Conservation (phyloP, 1,284 basidiomycete species). For the Kalmanozyma brasiliensis region DNA sequence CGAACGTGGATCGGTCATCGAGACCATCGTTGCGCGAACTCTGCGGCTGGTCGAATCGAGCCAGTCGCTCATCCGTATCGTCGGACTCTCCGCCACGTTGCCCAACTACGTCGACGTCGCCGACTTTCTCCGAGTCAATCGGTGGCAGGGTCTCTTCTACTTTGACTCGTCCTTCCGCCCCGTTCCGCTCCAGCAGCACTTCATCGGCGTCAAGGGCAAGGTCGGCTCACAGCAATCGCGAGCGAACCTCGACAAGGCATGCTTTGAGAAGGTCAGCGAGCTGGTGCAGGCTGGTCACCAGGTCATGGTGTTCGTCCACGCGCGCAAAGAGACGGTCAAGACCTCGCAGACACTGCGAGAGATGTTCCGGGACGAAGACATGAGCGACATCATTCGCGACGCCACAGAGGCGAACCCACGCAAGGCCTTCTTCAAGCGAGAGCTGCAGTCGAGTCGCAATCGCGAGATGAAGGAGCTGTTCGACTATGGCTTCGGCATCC, state of each 20-base stretch:
- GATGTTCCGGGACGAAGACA: constrained; percentile 79
- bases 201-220: constrained; percentile 95
- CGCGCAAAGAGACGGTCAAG: constrained; percentile 97
- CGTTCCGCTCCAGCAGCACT: constrained; percentile 96
- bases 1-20: constrained; percentile 97
- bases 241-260: constrained; percentile 87
- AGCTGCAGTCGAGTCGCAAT: constrained; percentile 83
- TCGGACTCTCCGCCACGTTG: constrained; percentile 96
- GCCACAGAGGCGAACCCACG: constrained; percentile 50
- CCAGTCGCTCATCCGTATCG: constrained; percentile 96
- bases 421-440: constrained; percentile 74
- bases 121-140: constrained; percentile 91
- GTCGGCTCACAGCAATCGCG: constrained; percentile 78
- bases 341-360: constrained; percentile 87
- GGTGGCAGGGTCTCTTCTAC: constrained; percentile 91
- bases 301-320: constrained; percentile 99
- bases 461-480: constrained; percentile 97
- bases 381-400: constrained; percentile 76
- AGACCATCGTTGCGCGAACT: constrained; percentile 96
- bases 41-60: constrained; percentile 92
- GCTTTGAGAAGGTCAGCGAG: constrained; percentile 79
- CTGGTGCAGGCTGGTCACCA: constrained; percentile 75
- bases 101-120: constrained; percentile 98
- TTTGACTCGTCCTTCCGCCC: constrained; percentile 98
- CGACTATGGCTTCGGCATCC: constrained; percentile 90